phyloP scores from a whole-genome alignment of 1,284 basidiomycete species.

The Ustilago nuda region DNA sequence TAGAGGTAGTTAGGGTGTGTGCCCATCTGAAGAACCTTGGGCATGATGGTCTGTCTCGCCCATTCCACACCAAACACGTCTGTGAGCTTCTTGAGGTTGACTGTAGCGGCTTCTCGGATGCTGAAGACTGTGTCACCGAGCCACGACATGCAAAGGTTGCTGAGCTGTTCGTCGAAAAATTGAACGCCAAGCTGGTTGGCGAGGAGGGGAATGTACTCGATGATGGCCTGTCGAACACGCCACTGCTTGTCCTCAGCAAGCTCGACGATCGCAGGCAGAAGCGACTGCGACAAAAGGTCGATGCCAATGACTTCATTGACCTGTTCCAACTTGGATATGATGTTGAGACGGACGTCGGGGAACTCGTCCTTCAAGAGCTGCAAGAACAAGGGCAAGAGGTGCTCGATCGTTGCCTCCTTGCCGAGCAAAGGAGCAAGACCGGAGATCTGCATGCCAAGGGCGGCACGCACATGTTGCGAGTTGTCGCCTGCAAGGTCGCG shows the following conservation, averaged over 20 bases:
- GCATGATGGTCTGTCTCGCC: slow-evolving; percentile 93
- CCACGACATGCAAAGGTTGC: slow-evolving; percentile 99
- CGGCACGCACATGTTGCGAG: slow-evolving; percentile 96
- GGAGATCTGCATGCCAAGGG: slow-evolving; percentile 94
- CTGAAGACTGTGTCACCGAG: slow-evolving; percentile 97
- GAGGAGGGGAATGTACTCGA: slow-evolving; percentile 96
- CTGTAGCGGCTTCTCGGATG: slow-evolving; percentile 95
- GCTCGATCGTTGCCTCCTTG: slow-evolving; percentile 93
- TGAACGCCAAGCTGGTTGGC: slow-evolving; percentile 95
- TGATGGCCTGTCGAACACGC: slow-evolving; percentile 99
- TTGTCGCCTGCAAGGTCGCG: slow-evolving; percentile 92
- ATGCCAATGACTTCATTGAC: slow-evolving; percentile 98
- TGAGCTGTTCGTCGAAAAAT: slow-evolving; percentile 98
- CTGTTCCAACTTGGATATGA: slow-evolving; percentile 98
- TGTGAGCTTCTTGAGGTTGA: slow-evolving; percentile 96
- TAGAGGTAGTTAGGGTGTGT: slow-evolving; percentile 97
- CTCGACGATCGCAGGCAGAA: slow-evolving; percentile 97
- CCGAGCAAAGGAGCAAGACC: slow-evolving; percentile 96
- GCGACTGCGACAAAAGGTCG: slow-evolving; percentile 91
- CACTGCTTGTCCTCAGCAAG: slow-evolving; percentile 99
- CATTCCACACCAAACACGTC: slow-evolving; percentile 99
- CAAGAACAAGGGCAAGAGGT: slow-evolving; percentile 95
- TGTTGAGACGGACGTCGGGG: slow-evolving; percentile 95
- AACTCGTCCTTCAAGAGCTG: slow-evolving; percentile 98
- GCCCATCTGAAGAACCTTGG: slow-evolving; percentile 97